Evolutionary conservation across 805 yeast species (phyloP), one percentile per base, ranked within the genome.

Genomic region (Starmerella cellae): DNA sequence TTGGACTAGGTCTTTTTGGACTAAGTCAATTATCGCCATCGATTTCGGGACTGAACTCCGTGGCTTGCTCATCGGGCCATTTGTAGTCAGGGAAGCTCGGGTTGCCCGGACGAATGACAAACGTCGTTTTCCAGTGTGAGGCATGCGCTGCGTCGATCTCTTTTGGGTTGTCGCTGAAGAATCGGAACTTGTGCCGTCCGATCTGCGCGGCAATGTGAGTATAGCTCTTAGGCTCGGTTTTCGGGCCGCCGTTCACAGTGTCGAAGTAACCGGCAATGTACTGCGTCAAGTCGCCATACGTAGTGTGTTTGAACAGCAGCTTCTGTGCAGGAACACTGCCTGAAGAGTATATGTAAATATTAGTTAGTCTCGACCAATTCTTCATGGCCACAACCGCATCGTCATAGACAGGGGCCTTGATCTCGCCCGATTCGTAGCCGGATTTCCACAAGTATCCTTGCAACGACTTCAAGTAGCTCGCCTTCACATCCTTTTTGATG

Each of bases 271-370:
- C 93, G 5, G 63, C 46, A 18, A 87, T 56, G 19, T 59, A 57
- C 1, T 60, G 58, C 58, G 81, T 82, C 11, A 60, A 56, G 8
- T 54, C 58, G 5, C 59, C 58, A 3, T 63, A 61, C 40, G 63
- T 63, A 9, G 81, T 87, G 56, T 81, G 71, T 11, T 18, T 31
- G 55, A 87, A 83, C 44, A 87, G 61, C 46, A 87, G 63, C 53
- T 77, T 79, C 54, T 87, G 97, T 0, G 96, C 96, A 45, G 76
- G 72, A 20, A 87, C 75, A 34, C 91, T 78, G 0, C 97, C 97
- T 22, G 94, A 81, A 0, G 95, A 84, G 61, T 87, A 87, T 17
- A 87, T 83, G 55, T 69, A 81, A 0, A 83, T 63, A 63, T 62
- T 26, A 49, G 41, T 50, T 1, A 53, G 48, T 3, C 44, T 21